Base-by-base conservation (phyloP, 2,329 filamentous ascomycete genomes). In the Phyllosticta citriasiana region DNA sequence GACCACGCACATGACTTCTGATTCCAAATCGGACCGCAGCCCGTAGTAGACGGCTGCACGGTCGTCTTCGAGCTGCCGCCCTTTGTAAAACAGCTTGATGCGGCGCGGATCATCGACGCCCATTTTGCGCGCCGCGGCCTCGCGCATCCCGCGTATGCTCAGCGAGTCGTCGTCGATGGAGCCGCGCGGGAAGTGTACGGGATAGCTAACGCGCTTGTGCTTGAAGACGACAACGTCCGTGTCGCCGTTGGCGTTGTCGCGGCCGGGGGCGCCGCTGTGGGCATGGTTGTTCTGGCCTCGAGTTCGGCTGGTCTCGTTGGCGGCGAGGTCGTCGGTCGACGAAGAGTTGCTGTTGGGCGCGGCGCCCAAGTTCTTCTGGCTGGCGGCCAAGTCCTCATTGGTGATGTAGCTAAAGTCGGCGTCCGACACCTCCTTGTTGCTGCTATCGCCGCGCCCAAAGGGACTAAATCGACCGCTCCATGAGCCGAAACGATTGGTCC, bases 371-470 rank as follows among this genome's bases (percentile, higher is more conserved):
- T 62, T 62, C 51, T 68, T 64, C 66, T 70, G 64, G 69, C 70
- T 57, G 69, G 72, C 72, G 70, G 73, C 79, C 50, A 91, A 73
- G 68, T 92, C 88, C 68, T 89, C 84, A 27, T 86, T 85, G n/a
- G 88, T 91, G 70, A 92, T 91, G 77, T 93, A 92, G 71, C 84
- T 87, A 73, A 86, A 93, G 76, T 92, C 88, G 35, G 87, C 83
- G 66, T 91, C 87, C 67, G 84, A 88, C 63, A 92, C 85, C 65
- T 85, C 80, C 16, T 70, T 67, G 58, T 67, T 69, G 24, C 67
- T 72, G 63, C 65, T 72, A 68, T 68, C 66, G 22, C 72, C 73
- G 55, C 78, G 77, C 63, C 62, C 72, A 66, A 80, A 80, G 16
- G 78, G 78, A 25, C 76, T 79, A 69, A 79, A 79, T 64, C 77